phyloP scores from a whole-genome alignment of 179 eudicot genomes.

The Silene noctiflora region DNA sequence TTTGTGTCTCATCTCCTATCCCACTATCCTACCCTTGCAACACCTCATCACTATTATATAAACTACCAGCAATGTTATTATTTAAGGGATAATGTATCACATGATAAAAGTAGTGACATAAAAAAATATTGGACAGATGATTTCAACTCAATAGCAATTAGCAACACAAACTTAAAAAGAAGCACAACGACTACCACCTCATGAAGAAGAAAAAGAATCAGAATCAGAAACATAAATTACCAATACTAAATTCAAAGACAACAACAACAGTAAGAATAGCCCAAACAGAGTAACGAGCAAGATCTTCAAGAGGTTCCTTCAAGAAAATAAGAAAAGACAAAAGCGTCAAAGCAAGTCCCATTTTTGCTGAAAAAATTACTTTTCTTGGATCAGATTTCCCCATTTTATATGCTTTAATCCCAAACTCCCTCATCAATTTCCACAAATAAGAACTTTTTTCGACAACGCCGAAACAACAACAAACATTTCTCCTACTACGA shows the following conservation, averaged over 20 bases:
- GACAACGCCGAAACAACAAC: not conserved
- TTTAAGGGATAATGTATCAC: too few relatives aligned
- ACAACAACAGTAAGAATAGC: slow-evolving; percentile 58
- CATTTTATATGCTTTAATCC: slow-evolving; percentile 25
- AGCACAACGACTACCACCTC: too few relatives aligned
- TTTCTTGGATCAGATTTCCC: slow-evolving; percentile 54
- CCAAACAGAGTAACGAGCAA: slow-evolving; percentile 47
- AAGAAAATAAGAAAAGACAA: slow-evolving; percentile 40
- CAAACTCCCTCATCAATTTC: slow-evolving; percentile 20
- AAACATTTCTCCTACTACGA: not conserved
- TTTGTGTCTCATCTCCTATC: too few relatives aligned
- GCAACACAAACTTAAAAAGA: too few relatives aligned
- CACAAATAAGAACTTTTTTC: not conserved
- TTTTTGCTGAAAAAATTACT: slow-evolving; percentile 43
- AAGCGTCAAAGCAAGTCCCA: slow-evolving; percentile 44
- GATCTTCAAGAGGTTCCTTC: slow-evolving; percentile 40
- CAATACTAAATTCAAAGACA: slow-evolving; percentile 55
- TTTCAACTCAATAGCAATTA: too few relatives aligned
- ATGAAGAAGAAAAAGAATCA: not conserved
- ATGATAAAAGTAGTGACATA: too few relatives aligned
- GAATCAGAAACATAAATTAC: slow-evolving; percentile 14
- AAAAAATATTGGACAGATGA: too few relatives aligned
- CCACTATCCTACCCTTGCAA: too few relatives aligned
- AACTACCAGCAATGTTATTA: too few relatives aligned
- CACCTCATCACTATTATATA: too few relatives aligned